Evolutionary conservation across 495 filamentous ascomycete genomes (phyloP), one percentile per base, ranked within the genome.

Genomic region (Daldinia loculata): DNA sequence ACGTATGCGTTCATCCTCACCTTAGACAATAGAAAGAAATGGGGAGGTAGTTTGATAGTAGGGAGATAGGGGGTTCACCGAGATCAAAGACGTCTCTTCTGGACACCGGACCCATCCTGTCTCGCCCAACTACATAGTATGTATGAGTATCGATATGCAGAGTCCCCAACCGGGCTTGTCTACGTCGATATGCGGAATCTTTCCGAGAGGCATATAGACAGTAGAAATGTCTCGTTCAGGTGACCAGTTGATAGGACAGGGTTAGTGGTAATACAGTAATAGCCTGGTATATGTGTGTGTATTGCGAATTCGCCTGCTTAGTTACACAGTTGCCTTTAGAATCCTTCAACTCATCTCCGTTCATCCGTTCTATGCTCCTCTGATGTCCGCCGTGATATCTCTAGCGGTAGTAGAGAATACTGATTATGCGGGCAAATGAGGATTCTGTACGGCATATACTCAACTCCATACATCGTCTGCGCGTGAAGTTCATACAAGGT

Each of bases 261-360:
- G 48, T 43, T 17, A 38, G 29, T 39, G 45, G 30, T 29, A 12
- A 67, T 45, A 50, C 53, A 56, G 50, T 61, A 61, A 55, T 45
- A 50, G 26, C 38, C 56, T 57, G 39, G 41, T 34, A 43, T 48
- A 22, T 22, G 30, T 30, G 8, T 53, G 26, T 30, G 14, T 48
- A 53, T 52, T 58, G 36, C 50, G 14, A 65, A 30, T 43, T 51
- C 32, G 50, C 14, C 52, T 30, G 41, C 59, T 15, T 17, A 24
- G 43, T 48, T 48, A 48, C 17, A 11, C 17, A 11, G 6, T 48
- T 9, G 19, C 9, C 43, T 52, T 62, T 60, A 27, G 2, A 45
- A 68, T 72, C 45, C 55, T 64, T 61, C 64, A 43, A 60, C 51
- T 65, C 63, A 67, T 72, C 32, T 72, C 64, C 63, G 26, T 68